phyloP scores from a whole-genome alignment of 345 rosid species.

The Erysimum cheiranthoides region DNA sequence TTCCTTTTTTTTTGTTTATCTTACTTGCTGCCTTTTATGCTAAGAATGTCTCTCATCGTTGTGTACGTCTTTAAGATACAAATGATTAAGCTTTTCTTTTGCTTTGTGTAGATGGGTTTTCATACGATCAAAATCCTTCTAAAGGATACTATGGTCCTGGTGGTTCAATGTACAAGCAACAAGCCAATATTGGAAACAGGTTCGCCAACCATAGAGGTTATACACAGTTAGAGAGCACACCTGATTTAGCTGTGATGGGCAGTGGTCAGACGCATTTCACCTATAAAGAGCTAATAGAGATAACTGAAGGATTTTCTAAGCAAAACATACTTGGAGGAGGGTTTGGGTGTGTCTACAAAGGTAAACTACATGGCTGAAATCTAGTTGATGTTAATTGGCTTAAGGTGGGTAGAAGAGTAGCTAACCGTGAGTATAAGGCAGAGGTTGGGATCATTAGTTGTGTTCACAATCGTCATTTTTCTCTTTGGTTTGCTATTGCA shows the following conservation, averaged over 20 bases:
- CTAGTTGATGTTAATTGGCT: constrained; percentile 90
- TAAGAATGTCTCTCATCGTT: no score
- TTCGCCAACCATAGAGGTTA: constrained; percentile 55
- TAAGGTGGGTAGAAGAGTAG: constrained; percentile 91
- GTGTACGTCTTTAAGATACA: no score
- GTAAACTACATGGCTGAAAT: constrained; percentile 59
- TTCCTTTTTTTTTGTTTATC: no score
- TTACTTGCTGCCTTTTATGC: no score
- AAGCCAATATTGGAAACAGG: constrained; percentile 48
- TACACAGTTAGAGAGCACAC: constrained; percentile 46
- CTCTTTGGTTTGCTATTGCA: constrained; percentile 86
- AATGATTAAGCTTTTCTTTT: not conserved
- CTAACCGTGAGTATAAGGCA: constrained; percentile 91
- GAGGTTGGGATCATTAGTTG: constrained; percentile 96
- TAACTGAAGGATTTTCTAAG: constrained; percentile 75
- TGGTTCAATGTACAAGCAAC: constrained; percentile 51
- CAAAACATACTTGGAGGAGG: constrained; percentile 92
- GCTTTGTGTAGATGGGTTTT: constrained; percentile 56
- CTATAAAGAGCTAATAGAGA: constrained; percentile 81
- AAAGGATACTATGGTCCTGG: constrained; percentile 48
- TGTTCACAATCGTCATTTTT: constrained; percentile 96
- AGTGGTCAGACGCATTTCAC: constrained; percentile 62
- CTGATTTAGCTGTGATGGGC: constrained; percentile 57
- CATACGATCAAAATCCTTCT: constrained; percentile 52
- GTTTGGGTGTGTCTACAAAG: constrained; percentile 87